A percentile compares a stretch with the other conserved stretches of the same genome.
Conservation (phyloP, 345 rosid genomes). For the Eucalyptus viminalis region DNA sequence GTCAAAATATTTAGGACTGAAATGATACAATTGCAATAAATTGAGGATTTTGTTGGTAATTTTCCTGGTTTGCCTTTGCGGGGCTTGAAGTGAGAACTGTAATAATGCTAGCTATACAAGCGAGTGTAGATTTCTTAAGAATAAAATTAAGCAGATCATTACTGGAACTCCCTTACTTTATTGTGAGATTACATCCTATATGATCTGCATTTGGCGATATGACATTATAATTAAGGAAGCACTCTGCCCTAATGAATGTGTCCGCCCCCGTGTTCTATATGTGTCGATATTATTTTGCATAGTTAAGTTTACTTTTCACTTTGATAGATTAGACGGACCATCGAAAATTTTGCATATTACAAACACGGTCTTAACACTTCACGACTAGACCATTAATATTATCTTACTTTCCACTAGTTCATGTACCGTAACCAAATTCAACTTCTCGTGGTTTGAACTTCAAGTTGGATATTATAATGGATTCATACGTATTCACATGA, state of each 20-base stretch:
- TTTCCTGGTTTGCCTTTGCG: background rate
- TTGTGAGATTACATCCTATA: too few species aligned
- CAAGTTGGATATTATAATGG: background rate
- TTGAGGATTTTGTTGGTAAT: too few species aligned
- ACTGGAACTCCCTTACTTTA: background rate
- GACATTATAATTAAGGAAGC: background rate
- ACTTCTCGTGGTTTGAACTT: background rate
- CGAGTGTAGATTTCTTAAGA: background rate
- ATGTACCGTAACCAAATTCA: background rate
- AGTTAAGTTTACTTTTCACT: background rate
- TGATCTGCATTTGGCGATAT: background rate
- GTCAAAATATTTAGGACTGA: too few species aligned
- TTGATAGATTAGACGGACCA: background rate
- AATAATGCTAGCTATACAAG: background rate
- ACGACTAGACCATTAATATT: background rate
- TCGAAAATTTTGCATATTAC: background rate
- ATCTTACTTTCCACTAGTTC: background rate
- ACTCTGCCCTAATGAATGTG: background rate
- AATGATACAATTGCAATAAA: too few species aligned
- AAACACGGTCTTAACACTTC: background rate
- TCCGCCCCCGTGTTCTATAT: background rate
- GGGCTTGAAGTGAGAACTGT: background rate
- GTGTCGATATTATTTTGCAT: background rate
- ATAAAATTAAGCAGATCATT: background rate
- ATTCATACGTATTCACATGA: background rate